Evolutionary conservation across 371 early-diverging fungal species (phyloP).

Genomic region (Haplosporangium sp.): DNA sequence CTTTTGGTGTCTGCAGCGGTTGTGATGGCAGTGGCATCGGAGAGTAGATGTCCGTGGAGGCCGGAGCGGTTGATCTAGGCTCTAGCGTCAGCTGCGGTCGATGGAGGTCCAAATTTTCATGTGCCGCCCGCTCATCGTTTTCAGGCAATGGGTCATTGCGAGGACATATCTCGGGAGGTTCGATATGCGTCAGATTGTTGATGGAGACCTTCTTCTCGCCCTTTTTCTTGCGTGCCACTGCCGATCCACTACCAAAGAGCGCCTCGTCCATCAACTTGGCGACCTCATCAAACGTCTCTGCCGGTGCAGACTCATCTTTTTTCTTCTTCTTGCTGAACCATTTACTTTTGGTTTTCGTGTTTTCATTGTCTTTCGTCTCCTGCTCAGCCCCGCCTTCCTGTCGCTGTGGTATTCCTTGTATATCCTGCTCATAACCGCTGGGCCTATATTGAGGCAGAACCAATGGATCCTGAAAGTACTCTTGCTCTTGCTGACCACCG

Average conservation of each 20-base stretch:
- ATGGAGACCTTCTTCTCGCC: constrained; percentile 10
- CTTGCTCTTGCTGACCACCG: constrained; percentile 6
- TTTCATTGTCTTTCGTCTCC: constrained; percentile 6
- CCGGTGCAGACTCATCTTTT: constrained; percentile 8
- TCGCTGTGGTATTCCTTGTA: constrained; percentile 14
- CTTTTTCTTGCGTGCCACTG: constrained; percentile 15
- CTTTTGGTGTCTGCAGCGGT: constrained; percentile 1
- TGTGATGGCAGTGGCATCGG: not conserved
- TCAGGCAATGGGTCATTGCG: constrained; percentile 27
- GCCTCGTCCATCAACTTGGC: constrained; percentile 50
- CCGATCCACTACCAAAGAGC: constrained; percentile 29
- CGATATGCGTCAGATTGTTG: no score
- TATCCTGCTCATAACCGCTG: constrained; percentile 13
- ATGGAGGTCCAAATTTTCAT: not conserved
- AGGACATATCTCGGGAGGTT: constrained; percentile 1
- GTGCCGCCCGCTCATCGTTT: not conserved
- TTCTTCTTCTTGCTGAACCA: constrained; percentile 40
- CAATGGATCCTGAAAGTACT: not conserved
- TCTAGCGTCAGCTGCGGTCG: constrained; percentile 1
- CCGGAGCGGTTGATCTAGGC: not conserved
- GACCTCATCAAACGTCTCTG: constrained; percentile 33
- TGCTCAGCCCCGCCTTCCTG: not conserved
- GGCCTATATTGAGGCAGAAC: constrained; percentile 11
- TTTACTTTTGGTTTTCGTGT: constrained; percentile 13
- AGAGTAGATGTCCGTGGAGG: not conserved